A percentile compares a stretch with the other conserved stretches of the same genome.
These are phyloP conservation scores for Cyberlindnera meyerae DNA, from an alignment of 805 yeast species.

Conservation along the genomic window DNA sequence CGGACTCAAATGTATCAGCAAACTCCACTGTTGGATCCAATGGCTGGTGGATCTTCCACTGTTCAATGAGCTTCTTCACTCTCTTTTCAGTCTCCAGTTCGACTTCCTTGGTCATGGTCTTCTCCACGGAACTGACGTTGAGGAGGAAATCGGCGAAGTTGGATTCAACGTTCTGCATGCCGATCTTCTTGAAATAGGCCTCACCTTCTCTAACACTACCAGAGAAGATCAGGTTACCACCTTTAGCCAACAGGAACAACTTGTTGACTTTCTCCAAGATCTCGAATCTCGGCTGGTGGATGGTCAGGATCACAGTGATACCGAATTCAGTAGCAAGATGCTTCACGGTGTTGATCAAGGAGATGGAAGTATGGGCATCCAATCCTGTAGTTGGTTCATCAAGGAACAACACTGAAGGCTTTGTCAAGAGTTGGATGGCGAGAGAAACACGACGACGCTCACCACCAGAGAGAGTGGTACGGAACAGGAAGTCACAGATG, in stretches of 20 bases:
- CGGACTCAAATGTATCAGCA: constrained; percentile 17
- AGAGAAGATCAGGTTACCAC: constrained; percentile 45
- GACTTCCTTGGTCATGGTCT: constrained; percentile 28
- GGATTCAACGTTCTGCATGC: constrained; percentile 30
- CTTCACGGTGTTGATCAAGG: constrained; percentile 57
- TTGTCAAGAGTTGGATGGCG: constrained; percentile 71
- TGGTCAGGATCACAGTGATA: constrained; percentile 67
- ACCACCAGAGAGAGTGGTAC: constrained; percentile 67
- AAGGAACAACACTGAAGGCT: constrained; percentile 69
- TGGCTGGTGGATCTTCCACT: constrained; percentile 12
- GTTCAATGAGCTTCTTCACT: constrained; percentile 19
- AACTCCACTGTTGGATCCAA: constrained; percentile 1
- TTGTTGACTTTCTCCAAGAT: constrained; percentile 65
- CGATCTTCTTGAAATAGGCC: constrained; percentile 47
- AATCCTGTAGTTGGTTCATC: constrained; percentile 91
- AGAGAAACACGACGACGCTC: constrained; percentile 74
- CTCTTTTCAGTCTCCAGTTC: constrained; percentile 30
- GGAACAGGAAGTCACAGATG: constrained; percentile 39
- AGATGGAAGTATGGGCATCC: constrained; percentile 71
- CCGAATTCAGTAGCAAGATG: constrained; percentile 52
- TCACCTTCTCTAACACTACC: constrained; percentile 41
- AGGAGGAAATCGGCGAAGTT: constrained; percentile 62
- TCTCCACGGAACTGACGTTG: constrained; percentile 55
- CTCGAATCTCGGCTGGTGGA: constrained; percentile 83
- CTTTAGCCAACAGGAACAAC: constrained; percentile 63